Percentiles rank a stretch among this genome's conserved stretches.
phyloP scores from a whole-genome alignment of 805 yeast species.

The Debaryomyces tyrocola region DNA sequence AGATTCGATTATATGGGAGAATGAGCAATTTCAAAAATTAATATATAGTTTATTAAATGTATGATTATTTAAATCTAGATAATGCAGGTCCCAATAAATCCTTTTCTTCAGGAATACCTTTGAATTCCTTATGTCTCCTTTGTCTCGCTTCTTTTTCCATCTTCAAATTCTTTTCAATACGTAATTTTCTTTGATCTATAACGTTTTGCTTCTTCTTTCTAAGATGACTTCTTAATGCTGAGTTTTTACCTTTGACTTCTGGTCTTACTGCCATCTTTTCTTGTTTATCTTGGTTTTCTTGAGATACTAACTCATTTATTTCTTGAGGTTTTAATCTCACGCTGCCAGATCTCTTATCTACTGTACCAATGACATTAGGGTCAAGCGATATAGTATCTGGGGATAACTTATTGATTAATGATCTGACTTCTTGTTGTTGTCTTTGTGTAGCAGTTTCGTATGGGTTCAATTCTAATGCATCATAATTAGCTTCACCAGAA shows the following conservation, averaged over 20 bases:
- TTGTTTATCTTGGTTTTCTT: conserved; percentile 34
- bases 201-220: conserved; percentile 85
- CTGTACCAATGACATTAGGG: conserved; percentile 83
- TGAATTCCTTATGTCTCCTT: conserved; percentile 43
- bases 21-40: conserved; percentile 15
- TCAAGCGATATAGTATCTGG: conserved; percentile 93
- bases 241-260: conserved; percentile 74
- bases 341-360: conserved; percentile 66
- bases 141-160: conserved; percentile 72
- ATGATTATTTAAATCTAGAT: conserved; percentile 43
- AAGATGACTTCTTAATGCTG: conserved; percentile 74
- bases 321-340: conserved; percentile 66
- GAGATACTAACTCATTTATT: conserved; percentile 41
- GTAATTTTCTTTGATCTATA: conserved; percentile 77
- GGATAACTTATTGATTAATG: conserved; percentile 79
- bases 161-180: conserved; percentile 71
- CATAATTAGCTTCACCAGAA: conserved; percentile 96
- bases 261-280: conserved; percentile 62
- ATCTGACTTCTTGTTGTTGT: conserved; percentile 87
- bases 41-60: conserved; percentile 11
- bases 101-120: conserved; percentile 52
- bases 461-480: conserved; percentile 91
- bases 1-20: conserved; percentile 23
- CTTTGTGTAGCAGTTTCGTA: conserved; percentile 89
- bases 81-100: conserved; percentile 53